Evolutionary conservation across 2,329 filamentous ascomycete species (phyloP), one percentile per base, ranked within the genome.

Genomic region (Westerdykella aurantiaca): DNA sequence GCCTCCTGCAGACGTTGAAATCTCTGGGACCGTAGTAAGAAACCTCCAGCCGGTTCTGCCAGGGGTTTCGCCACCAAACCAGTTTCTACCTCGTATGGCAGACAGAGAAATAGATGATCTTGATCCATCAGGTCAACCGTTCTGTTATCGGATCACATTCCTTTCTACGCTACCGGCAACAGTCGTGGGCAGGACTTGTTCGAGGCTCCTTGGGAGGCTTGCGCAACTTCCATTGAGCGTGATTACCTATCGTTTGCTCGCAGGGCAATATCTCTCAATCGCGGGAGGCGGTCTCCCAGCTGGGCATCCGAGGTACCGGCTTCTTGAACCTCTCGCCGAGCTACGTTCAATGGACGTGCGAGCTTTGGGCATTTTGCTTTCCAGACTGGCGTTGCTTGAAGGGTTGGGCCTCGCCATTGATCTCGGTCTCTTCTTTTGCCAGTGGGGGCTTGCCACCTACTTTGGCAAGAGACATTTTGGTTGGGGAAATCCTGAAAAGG

Each of bases 61-160:
- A 12, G 22, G 39, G 7, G 14, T 23, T 21, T 6, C 4, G 18
- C 18, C 18, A 21, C 18, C 18, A 21, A 6, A 21, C 18, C 9
- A 29, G 4, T 29, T 12, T 5, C 25, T 29, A 3, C 9, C 7
- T 10, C 4, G 11, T n/a, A n/a, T n/a, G 11, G 25, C 25, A 12
- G 25, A 10, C 25, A 7, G 4, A 9, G 9, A 9, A 3, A 2
- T 9, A 12, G 4, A 9, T 29, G 4, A 2, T 29, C 7, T 2
- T 29, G 25, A 12, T 29, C 25, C 4, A 5, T 29, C 7, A 4
- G 25, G 25, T 29, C 2, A 9, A 29, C 41, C 35, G 33, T 18
- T 41, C 2, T 55, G 56, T 40, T 62, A 67, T 44, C 63, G 63
- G n/a, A 60, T 67, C 7, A 64, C 63, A 6, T 57, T 61, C 25